Evolutionary conservation across 176 grass and related monocot genomes (phyloP).

Genomic region (Thinopyrum elongatum): DNA sequence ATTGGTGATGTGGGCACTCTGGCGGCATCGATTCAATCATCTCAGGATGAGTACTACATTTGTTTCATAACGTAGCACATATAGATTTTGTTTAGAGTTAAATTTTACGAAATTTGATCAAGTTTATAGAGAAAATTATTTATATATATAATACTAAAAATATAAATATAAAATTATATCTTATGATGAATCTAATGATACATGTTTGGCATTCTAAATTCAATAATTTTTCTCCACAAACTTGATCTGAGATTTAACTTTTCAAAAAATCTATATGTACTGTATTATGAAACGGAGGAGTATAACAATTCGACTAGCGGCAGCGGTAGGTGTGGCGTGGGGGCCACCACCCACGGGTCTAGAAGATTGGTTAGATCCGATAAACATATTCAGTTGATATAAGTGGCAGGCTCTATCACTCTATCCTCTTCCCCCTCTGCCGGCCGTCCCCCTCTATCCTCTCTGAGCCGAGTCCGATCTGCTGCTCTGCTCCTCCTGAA

Average conservation of each 20-base stretch:
- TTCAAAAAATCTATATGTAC: no score
- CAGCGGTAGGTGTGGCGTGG: neutral
- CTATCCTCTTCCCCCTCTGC: neutral
- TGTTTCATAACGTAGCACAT: neutral
- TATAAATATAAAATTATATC: no score
- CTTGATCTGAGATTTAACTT: no score
- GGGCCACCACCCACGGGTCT: neutral
- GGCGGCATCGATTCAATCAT: no score
- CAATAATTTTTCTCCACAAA: no score
- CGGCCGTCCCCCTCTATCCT: neutral
- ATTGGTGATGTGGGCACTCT: no score
- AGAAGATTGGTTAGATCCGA: neutral
- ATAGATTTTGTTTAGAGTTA: neutral
- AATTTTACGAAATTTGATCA: no score
- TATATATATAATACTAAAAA: no score
- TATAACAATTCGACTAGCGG: neutral
- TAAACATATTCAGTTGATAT: neutral
- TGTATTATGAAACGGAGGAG: no score
- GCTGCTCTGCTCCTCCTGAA: neutral
- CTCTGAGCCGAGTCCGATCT: neutral
- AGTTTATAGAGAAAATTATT: no score
- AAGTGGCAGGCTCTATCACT: conserved; percentile 17
- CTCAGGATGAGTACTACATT: neutral
- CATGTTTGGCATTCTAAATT: no score
- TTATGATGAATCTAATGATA: no score